Base-by-base conservation (phyloP, 352 stramenopile genomes). In the Elongisporangium prolatum region DNA sequence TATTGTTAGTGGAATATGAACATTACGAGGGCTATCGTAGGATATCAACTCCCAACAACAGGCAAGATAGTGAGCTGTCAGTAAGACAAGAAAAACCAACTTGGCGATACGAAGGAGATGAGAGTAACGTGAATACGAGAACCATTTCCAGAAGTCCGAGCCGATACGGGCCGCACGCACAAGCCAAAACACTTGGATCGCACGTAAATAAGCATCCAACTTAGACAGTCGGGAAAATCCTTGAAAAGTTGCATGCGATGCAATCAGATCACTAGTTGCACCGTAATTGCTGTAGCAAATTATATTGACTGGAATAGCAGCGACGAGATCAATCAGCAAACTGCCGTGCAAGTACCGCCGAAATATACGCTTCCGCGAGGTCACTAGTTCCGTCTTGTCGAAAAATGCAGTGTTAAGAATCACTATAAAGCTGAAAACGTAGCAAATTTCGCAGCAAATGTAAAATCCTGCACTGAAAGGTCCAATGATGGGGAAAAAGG, bases 1-100 rank as follows among this genome's bases (percentile, higher is more conserved):
- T 4, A 44, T 13, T 6, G 34, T 44, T 7, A 44, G 34, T 13
- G 34, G 34, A 4, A 17, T 44, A 1, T 44, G 1, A 13, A 13
- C 34, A 44, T 44, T 44, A 17, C 34, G 34, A 44, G 34, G 34
- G 21, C 20, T 22, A 28, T 21, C 48, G 37, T 25, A 44, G 40
- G 55, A 60, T 34, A 83, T 66, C 53, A 74, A 14, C 59, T 75
- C 68, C 79, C 76, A 89, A 17, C 64, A 56, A 25, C 79, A 89
- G 2, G 76, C 75, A 11, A 80, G 72, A 47, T 84, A 73, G 57
- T 86, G 77, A 5, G 69, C 65, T 18, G 77, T 72, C 18, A 71
- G 63, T 10, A 87, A 48, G 5, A 87, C 50, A n/a, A 77, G 20
- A 9, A 53, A 21, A 0, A 88, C 48, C 28, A 84, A 65, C 3